phyloP scores from a whole-genome alignment of 2,329 filamentous ascomycete genomes.

The Fusarium albidum region DNA sequence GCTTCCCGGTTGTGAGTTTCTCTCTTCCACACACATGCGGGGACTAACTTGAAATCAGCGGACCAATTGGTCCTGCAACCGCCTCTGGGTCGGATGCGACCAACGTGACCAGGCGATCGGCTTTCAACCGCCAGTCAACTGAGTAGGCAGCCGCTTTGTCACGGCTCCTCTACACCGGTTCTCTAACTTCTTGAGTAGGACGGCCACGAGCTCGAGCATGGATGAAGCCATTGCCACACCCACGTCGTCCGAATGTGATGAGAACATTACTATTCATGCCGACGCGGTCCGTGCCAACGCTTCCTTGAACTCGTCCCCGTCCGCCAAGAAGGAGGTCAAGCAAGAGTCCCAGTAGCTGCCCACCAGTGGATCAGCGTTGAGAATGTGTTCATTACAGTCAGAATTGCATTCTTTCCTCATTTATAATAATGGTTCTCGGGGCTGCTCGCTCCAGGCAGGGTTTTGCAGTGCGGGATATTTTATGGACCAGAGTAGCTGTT shows the following conservation, averaged over 20 bases:
- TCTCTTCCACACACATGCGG: neutral
- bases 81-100: slow-evolving; percentile 20
- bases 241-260: slow-evolving; percentile 59
- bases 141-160: slow-evolving; percentile 45
- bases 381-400: slow-evolving; percentile 1
- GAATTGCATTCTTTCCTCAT: slow-evolving; percentile 15
- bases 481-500: slow-evolving; percentile 48
- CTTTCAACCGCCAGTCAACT: slow-evolving; percentile 44
- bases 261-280: slow-evolving; percentile 63
- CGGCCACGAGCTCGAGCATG: slow-evolving; percentile 50
- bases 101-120: slow-evolving; percentile 40
- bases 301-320: slow-evolving; percentile 57
- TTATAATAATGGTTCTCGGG: slow-evolving; percentile 28
- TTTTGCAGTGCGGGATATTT: slow-evolving; percentile 47
- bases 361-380: neutral
- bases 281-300: slow-evolving; percentile 57
- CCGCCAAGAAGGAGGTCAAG: slow-evolving; percentile 52
- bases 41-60: slow-evolving; percentile 23
- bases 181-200: slow-evolving; percentile 49
- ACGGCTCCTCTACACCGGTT: slow-evolving; percentile 32
- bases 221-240: slow-evolving; percentile 50
- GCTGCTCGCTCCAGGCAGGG: slow-evolving; percentile 35
- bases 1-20: slow-evolving; percentile 43
- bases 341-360: slow-evolving; percentile 37
- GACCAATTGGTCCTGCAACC: neutral